Percentiles rank a stretch among this genome's conserved stretches.
Evolutionary conservation across 352 stramenopile species (phyloP).

Genomic region (Globisporangium parvum): DNA sequence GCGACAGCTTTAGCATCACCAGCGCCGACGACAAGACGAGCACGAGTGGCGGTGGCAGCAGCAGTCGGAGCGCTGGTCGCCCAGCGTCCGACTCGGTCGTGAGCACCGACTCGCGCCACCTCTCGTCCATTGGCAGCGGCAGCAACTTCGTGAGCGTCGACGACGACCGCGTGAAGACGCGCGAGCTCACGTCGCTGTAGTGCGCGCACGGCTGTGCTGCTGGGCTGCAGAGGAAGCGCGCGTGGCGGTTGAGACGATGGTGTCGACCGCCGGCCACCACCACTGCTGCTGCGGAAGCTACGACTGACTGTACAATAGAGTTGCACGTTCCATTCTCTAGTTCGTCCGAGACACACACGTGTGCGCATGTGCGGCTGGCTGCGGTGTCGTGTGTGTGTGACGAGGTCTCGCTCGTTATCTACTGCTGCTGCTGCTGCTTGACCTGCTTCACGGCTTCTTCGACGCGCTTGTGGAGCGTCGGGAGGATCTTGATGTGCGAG

Average conservation of each 20-base stretch:
- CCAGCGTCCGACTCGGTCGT: slow-evolving; percentile 10
- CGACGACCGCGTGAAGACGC: slow-evolving; percentile 5
- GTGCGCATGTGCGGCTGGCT: too few relatives aligned
- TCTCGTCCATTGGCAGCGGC: slow-evolving; percentile 30
- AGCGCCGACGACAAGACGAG: neutral
- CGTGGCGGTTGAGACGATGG: too few relatives aligned
- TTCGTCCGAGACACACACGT: too few relatives aligned
- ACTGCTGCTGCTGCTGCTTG: slow-evolving; percentile 32
- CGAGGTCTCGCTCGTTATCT: slow-evolving; percentile 2
- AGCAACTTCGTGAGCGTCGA: slow-evolving; percentile 31
- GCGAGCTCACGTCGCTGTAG: slow-evolving; percentile 23
- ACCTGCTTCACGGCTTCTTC: slow-evolving; percentile 65
- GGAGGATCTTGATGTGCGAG: slow-evolving; percentile 69
- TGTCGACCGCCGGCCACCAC: too few relatives aligned
- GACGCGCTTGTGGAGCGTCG: slow-evolving; percentile 67
- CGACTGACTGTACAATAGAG: neutral
- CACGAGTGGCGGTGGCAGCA: neutral
- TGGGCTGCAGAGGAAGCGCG: too few relatives aligned
- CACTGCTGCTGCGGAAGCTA: neutral
- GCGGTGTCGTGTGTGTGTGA: too few relatives aligned
- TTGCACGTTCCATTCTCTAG: neutral
- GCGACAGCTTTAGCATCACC: slow-evolving; percentile 7
- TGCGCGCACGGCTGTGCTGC: too few relatives aligned
- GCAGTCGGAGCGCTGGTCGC: neutral
- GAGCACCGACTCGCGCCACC: slow-evolving; percentile 16